These are phyloP conservation scores for Solanum hybrid DNA, from an alignment of 305 asterid genomes.

Conservation along the genomic window DNA sequence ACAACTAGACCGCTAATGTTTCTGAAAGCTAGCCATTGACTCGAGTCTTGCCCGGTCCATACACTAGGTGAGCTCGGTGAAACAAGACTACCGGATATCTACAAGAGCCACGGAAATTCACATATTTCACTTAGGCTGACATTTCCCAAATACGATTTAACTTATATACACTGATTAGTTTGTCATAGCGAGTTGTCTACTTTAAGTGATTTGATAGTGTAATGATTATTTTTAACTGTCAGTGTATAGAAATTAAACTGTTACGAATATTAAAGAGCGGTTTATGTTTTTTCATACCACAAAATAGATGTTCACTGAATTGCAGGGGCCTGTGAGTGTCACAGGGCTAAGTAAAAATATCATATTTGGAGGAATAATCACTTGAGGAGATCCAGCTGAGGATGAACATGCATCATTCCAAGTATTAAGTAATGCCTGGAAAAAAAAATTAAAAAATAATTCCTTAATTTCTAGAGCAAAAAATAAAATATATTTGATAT, in stretches of 20 bases:
- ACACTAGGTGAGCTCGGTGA: constrained; percentile 46
- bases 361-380: constrained; percentile 31
- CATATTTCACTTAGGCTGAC: background rate
- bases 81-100: constrained; percentile 55
- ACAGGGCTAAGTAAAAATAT: constrained; percentile 40
- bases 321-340: constrained; percentile 60
- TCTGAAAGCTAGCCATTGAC: constrained; percentile 48
- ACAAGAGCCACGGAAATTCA: background rate
- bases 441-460: background rate
- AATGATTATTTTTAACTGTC: background rate
- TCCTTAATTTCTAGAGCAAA: background rate
- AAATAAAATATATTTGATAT: background rate
- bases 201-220: background rate
- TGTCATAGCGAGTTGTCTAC: background rate
- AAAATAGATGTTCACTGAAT: constrained; percentile 24
- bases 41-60: constrained; percentile 38
- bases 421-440: constrained; percentile 55
- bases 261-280: background rate
- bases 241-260: background rate
- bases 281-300: constrained; percentile 21
- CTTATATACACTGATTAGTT: background rate
- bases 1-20: constrained; percentile 32
- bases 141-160: background rate
- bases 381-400: constrained; percentile 14
- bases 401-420: constrained; percentile 54